phyloP scores from a whole-genome alignment of 257 asterid genomes.

The Solanum chiquidenum region DNA sequence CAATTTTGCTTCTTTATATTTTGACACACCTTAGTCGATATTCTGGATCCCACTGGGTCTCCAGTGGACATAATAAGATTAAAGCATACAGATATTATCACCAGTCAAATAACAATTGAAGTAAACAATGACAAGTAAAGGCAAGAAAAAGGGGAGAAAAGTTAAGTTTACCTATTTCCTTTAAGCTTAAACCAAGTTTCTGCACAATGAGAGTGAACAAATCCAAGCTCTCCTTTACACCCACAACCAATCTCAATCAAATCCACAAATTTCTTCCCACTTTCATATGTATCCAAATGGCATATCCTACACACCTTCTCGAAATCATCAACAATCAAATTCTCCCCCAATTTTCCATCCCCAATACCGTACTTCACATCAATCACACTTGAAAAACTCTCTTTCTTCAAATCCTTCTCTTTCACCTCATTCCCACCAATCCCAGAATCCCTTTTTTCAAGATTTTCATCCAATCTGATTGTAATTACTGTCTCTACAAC shows the following conservation, averaged over 20 bases:
- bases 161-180: conserved; percentile 45
- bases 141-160: neutral
- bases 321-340: neutral
- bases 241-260: conserved; percentile 84
- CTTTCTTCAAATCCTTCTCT: neutral
- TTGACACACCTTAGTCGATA: no score
- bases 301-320: conserved; percentile 59
- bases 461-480: neutral
- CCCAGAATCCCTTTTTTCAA: neutral
- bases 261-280: conserved; percentile 15
- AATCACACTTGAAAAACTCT: conserved; percentile 19
- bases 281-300: conserved; percentile 54
- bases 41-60: no score
- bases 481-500: neutral
- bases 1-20: no score
- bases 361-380: conserved; percentile 14
- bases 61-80: neutral
- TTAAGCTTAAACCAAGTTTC: conserved; percentile 68
- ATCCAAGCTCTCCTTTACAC: conserved; percentile 83
- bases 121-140: neutral
- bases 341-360: neutral
- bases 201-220: conserved; percentile 63
- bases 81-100: neutral
- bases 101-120: neutral
- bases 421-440: neutral